Evolutionary conservation across 352 stramenopile species (phyloP).

Genomic region (Peronospora farinosa): DNA sequence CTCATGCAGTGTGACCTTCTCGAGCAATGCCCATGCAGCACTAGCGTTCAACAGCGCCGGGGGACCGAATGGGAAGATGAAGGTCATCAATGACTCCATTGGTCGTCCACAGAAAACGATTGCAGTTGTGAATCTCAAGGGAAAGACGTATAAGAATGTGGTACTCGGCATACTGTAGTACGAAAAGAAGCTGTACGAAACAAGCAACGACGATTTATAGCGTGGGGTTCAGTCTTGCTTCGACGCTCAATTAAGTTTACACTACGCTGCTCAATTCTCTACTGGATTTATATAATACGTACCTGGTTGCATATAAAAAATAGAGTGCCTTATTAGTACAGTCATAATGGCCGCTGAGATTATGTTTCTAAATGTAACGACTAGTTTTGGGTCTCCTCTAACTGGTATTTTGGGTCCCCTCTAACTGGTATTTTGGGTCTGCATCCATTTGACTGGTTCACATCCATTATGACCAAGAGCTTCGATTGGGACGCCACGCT

Average conservation of each 20-base stretch:
- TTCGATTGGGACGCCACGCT: conserved; percentile 42
- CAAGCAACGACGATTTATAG: conserved; percentile 10
- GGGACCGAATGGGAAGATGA: conserved; percentile 29
- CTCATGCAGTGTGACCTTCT: conserved; percentile 66
- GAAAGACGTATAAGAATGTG: conserved; percentile 69
- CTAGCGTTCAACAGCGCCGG: conserved; percentile 58
- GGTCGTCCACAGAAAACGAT: conserved; percentile 68
- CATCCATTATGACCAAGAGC: conserved; percentile 14
- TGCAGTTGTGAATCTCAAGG: conserved; percentile 43
- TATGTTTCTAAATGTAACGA: too few relatives aligned
- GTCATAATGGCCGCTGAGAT: neutral
- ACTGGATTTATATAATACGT: neutral
- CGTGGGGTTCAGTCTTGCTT: neutral
- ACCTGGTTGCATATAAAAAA: neutral
- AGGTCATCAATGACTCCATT: conserved; percentile 50
- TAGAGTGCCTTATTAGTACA: conserved; percentile 1
- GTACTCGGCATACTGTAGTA: conserved; percentile 38
- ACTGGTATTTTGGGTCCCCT: neutral
- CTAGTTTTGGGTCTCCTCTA: neutral
- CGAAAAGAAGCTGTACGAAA: conserved; percentile 3
- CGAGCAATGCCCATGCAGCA: conserved; percentile 49
- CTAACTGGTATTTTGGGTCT: neutral
- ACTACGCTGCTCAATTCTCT: conserved; percentile 18
- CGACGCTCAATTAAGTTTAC: conserved; percentile 5
- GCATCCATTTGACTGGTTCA: conserved; percentile 30